A percentile compares a stretch with the other conserved stretches of the same genome.
phyloP scores from a whole-genome alignment of 169 alveolate species.

The Babesia ovata region DNA sequence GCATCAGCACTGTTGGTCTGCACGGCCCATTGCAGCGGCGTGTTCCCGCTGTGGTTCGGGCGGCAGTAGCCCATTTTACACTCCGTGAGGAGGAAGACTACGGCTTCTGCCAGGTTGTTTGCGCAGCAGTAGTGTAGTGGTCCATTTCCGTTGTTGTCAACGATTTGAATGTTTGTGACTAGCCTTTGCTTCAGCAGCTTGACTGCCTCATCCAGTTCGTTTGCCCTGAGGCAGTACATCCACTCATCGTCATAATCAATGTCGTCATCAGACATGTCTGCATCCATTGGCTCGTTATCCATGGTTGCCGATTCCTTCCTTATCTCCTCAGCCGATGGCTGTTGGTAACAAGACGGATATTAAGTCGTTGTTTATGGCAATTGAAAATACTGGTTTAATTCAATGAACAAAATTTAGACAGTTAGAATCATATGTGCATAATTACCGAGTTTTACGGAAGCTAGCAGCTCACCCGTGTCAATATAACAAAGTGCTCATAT shows the following conservation, averaged over 20 bases:
- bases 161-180: slow-evolving; percentile 36
- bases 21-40: slow-evolving; percentile 79
- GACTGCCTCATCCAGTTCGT: slow-evolving; percentile 46
- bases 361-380: no score
- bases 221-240: slow-evolving; percentile 54
- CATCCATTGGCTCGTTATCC: slow-evolving; percentile 4
- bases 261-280: slow-evolving; percentile 5
- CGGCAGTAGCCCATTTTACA: slow-evolving; percentile 65
- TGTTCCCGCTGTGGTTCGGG: slow-evolving; percentile 70
- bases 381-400: no score
- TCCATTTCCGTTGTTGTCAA: slow-evolving; percentile 66
- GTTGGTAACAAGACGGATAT: no score
- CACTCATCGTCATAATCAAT: slow-evolving; percentile 58
- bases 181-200: slow-evolving; percentile 41
- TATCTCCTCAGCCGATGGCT: no score
- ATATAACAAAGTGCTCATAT: no score
- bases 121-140: slow-evolving; percentile 77
- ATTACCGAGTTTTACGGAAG: no score
- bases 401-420: no score
- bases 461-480: no score
- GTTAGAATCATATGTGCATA: no score
- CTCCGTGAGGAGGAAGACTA: slow-evolving; percentile 67
- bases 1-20: slow-evolving; percentile 74
- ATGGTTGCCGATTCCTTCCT: no score
- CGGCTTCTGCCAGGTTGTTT: slow-evolving; percentile 70